Evolutionary conservation across 129 eudicot species (phyloP), one percentile per base, ranked within the genome.

Genomic region (Flaveria trinervia): DNA sequence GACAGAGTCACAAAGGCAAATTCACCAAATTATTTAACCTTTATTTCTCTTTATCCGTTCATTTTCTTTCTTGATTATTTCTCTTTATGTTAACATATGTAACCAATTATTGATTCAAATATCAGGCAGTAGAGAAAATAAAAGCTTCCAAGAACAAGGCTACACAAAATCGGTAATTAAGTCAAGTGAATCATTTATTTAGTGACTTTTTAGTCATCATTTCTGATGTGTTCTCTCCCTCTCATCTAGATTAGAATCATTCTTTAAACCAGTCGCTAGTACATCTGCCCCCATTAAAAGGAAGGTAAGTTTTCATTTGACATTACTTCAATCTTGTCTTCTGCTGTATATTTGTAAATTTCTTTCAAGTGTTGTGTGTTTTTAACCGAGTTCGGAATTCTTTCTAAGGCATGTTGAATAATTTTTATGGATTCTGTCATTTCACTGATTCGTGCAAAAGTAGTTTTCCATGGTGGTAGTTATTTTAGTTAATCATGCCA

Each of bases 131-230:
- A 71, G 98, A 94, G 81, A 91, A 94, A 85, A 91, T 94, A 75
- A 94, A 94, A 84, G 88, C 97, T 52, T 91, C 96, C 65, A 94
- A 94, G 86, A 88, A 84, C 80, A 94, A 94, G 81, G 78, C 90
- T 16, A 76, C 96, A 46, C 97, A 94, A 74, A 92, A 90, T 65
- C 84, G 97, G 98, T 94, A 88, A 57, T 80, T 6, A 70, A 54
- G 80, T 73, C 33, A 62, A 62, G 33, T 9, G 23, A 45, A 12
- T n/a, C 9, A 17, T 46, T 59, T 4, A 30, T 45, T 46, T 0
- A 68, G 18, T 77, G 20, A 54, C 26, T 18, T 71, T 20, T 46
- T 72, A 39, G 45, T 79, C 12, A 45, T 0, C 33, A 36, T 72
- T 62, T 65, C 28, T 84, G 17, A 77, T 60, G 62, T 9, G 9